These are phyloP conservation scores for Cadophora sp. DNA, from an alignment of 2,329 filamentous ascomycete genomes.

Conservation along the genomic window DNA sequence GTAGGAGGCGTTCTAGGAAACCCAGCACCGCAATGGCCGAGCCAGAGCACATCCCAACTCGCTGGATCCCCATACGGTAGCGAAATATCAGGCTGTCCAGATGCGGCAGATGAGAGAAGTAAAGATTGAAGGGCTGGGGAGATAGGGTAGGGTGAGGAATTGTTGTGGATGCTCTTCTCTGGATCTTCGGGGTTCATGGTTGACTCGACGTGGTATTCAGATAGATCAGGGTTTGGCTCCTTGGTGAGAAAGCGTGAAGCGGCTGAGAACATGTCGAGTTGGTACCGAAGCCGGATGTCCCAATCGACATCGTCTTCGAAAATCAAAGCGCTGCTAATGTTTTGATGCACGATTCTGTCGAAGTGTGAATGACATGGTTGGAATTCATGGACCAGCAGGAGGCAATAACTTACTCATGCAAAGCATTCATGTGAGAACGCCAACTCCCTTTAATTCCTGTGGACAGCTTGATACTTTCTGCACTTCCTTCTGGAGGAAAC, in stretches of 20 bases:
- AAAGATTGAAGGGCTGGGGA: slow-evolving; percentile 22
- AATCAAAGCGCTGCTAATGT: slow-evolving; percentile 49
- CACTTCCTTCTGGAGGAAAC: slow-evolving; percentile 26
- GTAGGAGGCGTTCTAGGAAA: slow-evolving; percentile 23
- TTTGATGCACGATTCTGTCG: slow-evolving; percentile 34
- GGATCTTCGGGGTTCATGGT: slow-evolving; percentile 35
- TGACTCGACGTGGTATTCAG: slow-evolving; percentile 3
- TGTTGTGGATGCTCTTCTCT: slow-evolving; percentile 28
- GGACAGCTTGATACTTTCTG: slow-evolving; percentile 27
- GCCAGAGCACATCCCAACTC: slow-evolving; percentile 33
- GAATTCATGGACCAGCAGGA: no score
- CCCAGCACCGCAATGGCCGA: slow-evolving; percentile 32
- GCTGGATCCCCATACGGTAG: slow-evolving; percentile 29
- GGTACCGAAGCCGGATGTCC: slow-evolving; percentile 45
- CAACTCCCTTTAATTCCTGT: slow-evolving; percentile 34
- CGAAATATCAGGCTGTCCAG: neutral
- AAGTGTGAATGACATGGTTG: neutral
- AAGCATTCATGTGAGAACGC: slow-evolving; percentile 33
- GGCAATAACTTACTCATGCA: slow-evolving; percentile 28
- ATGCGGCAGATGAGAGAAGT: slow-evolving; percentile 6
- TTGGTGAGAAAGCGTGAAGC: slow-evolving; percentile 25
- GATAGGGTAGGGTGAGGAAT: slow-evolving; percentile 26
- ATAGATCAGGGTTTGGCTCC: slow-evolving; percentile 11
- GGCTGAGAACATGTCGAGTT: slow-evolving; percentile 26
- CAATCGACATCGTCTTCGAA: slow-evolving; percentile 54